These are phyloP conservation scores for Schwanniomyces pseudopolymorphus DNA, from an alignment of 805 yeast species.

Conservation along the genomic window DNA sequence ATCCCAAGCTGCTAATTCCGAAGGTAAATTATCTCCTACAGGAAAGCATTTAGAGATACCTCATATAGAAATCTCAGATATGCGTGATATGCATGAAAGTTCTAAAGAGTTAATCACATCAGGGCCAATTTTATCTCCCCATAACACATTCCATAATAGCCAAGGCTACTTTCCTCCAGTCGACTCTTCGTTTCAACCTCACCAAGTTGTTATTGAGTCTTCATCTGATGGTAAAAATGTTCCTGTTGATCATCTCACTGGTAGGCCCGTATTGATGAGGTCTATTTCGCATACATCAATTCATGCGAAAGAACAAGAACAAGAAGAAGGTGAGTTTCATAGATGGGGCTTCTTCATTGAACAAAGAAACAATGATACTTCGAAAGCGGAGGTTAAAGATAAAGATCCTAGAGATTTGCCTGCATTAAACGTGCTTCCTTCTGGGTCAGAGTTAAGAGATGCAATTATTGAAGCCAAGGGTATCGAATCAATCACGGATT, in stretches of 20 bases:
- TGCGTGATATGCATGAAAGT: slow-evolving; percentile 42
- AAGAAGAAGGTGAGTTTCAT: slow-evolving; percentile 91
- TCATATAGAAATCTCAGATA: background rate
- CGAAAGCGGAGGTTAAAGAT: slow-evolving; percentile 4
- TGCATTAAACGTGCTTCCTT: slow-evolving; percentile 44
- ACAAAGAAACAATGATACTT: slow-evolving; percentile 43
- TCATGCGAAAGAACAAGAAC: slow-evolving; percentile 75
- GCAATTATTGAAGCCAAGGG: slow-evolving; percentile 76
- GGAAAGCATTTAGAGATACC: background rate
- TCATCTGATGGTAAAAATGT: slow-evolving; percentile 50
- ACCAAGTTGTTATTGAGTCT: slow-evolving; percentile 69
- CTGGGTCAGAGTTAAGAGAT: slow-evolving; percentile 54
- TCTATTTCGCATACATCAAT: slow-evolving; percentile 63
- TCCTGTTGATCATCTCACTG: slow-evolving; percentile 68
- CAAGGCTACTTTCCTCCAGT: slow-evolving; percentile 18
- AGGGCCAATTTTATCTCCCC: slow-evolving; percentile 54
- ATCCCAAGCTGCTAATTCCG: background rate
- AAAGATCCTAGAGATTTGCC: slow-evolving; percentile 19
- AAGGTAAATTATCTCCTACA: background rate
- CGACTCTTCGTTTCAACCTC: slow-evolving; percentile 50
- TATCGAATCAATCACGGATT: slow-evolving; percentile 63
- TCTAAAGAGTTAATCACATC: slow-evolving; percentile 51
- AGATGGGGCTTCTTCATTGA: slow-evolving; percentile 81
- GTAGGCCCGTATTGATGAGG: slow-evolving; percentile 66
- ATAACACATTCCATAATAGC: slow-evolving; percentile 18